Evolutionary conservation across 495 filamentous ascomycete genomes (phyloP), one percentile per base, ranked within the genome.

Genomic region (Hypoxylon intermedium): DNA sequence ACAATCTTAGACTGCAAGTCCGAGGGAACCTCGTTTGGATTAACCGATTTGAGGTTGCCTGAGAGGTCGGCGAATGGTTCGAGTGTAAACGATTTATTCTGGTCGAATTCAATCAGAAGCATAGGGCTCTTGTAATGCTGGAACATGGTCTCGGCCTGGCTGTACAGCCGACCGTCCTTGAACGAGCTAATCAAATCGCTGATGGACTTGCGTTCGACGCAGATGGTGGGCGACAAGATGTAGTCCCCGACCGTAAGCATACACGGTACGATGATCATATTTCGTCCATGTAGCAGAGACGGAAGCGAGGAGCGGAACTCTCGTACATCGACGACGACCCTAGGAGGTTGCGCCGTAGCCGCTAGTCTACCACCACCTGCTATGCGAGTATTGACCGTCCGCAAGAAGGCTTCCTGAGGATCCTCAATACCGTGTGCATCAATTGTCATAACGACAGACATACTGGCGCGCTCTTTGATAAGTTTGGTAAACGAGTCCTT

Each of bases 191-290:
- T 95, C 9, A 98, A 76, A 74, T 98, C 94, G 56, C 85, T 86
- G 64, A 98, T 81, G 16, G 89, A 92, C 75, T 98, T 98, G 31
- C 94, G 90, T 77, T 98, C 94, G 19, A 98, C 82, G 74, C 92
- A 96, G 57, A 98, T 94, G 61, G 83, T 80, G 9, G 93, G 94
- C 5, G 87, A 91, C 24, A 98, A 82, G 62, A 98, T 87, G 76
- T 98, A 98, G 77, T 98, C 94, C 53, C 93, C 94, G 0, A 98
- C 95, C 9, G 94, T 98, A 44, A 98, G 79, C 82, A 93, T 93
- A 75, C 92, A 96, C 15, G 94, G 95, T 0, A 97, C 85, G 34
- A 97, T 85, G 36, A 90, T 74, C 76, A 94, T 91, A 63, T 83
- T 88, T 41, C 89, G 87, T 13, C 89, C 95, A 72, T 98, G 93